A percentile compares a stretch with the other conserved stretches of the same genome.
These are phyloP conservation scores for Pseudonitzschia multiseries DNA, from an alignment of 108 stramenopile genomes.

Conservation along the genomic window DNA sequence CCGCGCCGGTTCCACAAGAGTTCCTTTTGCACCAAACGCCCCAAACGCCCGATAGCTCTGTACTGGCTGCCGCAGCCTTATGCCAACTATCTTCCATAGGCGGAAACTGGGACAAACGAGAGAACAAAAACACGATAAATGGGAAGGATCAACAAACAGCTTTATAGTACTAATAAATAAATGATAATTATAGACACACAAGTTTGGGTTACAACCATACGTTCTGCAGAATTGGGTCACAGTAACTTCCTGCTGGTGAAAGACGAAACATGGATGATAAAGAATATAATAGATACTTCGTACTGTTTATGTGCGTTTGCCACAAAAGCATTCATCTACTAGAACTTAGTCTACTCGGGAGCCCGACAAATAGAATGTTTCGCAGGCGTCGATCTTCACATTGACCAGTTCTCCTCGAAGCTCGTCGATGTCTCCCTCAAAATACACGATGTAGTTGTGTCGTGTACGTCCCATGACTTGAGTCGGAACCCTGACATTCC, in stretches of 20 bases:
- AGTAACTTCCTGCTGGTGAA: background rate
- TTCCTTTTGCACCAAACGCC: background rate
- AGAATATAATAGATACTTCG: too few relatives aligned
- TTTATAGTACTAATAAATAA: background rate
- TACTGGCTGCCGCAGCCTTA: slow-evolving; percentile 46
- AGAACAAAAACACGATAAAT: background rate
- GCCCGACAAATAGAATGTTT: slow-evolving; percentile 77
- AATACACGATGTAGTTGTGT: slow-evolving; percentile 91
- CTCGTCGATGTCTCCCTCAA: slow-evolving; percentile 87
- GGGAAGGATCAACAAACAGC: background rate
- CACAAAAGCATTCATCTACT: background rate
- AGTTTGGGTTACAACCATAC: background rate
- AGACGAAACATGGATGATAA: too few relatives aligned
- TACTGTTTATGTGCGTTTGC: background rate
- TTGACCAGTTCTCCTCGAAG: slow-evolving; percentile 84
- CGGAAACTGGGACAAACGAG: background rate
- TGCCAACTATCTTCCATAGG: slow-evolving; percentile 43
- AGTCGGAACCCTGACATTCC: slow-evolving; percentile 87
- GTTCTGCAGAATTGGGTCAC: background rate
- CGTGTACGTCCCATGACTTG: slow-evolving; percentile 92
- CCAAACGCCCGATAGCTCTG: slow-evolving; percentile 13
- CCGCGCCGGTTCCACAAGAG: background rate
- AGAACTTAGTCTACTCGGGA: slow-evolving; percentile 28
- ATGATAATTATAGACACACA: background rate
- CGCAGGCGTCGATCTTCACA: slow-evolving; percentile 71